phyloP scores from a whole-genome alignment of 306 rosid species.

The Crataegus laevigata region DNA sequence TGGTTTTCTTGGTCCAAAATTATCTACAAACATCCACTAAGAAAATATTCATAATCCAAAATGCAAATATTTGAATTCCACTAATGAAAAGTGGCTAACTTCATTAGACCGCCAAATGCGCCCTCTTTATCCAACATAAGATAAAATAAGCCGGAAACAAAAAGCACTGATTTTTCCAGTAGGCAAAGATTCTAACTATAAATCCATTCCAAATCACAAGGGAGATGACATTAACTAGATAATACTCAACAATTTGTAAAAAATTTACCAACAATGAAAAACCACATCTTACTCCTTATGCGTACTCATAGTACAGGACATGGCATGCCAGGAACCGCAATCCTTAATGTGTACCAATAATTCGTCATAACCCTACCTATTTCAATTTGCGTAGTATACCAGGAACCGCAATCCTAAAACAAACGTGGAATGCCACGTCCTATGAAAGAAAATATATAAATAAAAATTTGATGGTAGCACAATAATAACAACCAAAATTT shows the following conservation, averaged over 20 bases:
- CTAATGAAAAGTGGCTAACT: background rate
- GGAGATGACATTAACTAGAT: background rate
- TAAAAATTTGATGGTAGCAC: background rate
- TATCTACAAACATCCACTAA: background rate
- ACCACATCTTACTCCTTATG: background rate
- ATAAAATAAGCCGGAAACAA: background rate
- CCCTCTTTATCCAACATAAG: background rate
- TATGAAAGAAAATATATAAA: background rate
- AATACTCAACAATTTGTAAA: background rate
- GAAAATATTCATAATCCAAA: background rate
- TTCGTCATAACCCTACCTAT: background rate
- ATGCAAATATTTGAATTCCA: background rate
- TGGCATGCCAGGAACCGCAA: too few relatives aligned
- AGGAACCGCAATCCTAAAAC: background rate
- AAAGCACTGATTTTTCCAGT: background rate
- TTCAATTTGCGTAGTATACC: background rate
- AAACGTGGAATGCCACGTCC: background rate
- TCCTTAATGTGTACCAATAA: too few relatives aligned
- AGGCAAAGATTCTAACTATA: background rate
- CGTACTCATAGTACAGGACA: background rate
- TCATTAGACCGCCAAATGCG: background rate
- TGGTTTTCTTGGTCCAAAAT: background rate
- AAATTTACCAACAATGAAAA: background rate
- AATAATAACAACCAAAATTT: background rate
- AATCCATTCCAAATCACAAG: background rate